Base-by-base conservation (phyloP, 2,329 filamentous ascomycete genomes). In the Pleurostoma richardsiae region DNA sequence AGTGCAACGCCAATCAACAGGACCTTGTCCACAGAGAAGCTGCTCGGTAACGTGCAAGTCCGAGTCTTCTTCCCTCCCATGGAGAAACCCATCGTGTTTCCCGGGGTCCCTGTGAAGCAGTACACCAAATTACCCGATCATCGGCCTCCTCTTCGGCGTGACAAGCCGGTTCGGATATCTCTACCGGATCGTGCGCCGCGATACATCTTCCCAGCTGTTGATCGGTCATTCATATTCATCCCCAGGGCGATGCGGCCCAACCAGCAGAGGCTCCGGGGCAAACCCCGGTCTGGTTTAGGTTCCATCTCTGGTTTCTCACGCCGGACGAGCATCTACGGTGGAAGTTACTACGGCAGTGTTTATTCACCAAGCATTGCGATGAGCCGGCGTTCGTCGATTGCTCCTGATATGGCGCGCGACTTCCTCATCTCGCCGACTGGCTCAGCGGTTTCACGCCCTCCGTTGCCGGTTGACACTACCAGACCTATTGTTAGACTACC, bases 151-250 rank as follows among this genome's bases (percentile, higher is more conserved):
- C 79, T 99, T 42, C 87, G 94, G 52, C 85, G 94, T 57, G 94
- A 99, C 71, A 99, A 97, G 64, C 94, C 94, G 6, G 94, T 97
- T 39, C 86, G 94, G 43, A 89, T 99, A 55, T 96, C 90, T 6
- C 75, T 99, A 39, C 92, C 94, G 2, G 78, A 86, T 29, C 79
- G 87, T 52, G 74, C 82, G 10, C 88, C 90, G 33, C 83, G 88
- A 52, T 96, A 96, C 66, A 91, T 96, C 50, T 96, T 94, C 67
- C 94, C 94, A 5, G 87, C 90, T 3, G 76, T 81, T 41, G 91
- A 96, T 58, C 79, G 94, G 54, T 97, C 94, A 0, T 99, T 99
- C 66, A 95, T 96, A 58, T 99, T 99, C 69, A 99, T 99, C 50
- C 94, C 94, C 10, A 81, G 94, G 55, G 92, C 92, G 8, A 79